Evolutionary conservation across 805 yeast genomes (phyloP).

Genomic region (Pichia cephalocereana): DNA sequence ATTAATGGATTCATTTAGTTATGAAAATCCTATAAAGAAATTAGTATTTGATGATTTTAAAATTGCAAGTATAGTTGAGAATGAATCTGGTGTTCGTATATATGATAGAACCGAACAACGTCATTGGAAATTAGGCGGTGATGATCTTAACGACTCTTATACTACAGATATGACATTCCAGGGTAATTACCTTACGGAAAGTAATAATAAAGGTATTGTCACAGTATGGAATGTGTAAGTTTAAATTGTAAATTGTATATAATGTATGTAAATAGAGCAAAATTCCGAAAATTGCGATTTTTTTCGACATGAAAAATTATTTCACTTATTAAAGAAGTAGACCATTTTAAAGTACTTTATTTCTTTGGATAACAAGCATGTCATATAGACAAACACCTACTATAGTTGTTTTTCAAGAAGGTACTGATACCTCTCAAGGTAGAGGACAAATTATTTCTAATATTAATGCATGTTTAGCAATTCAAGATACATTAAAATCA

Average conservation of each 20-base stretch:
- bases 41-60: constrained; percentile 51
- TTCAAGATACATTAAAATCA: constrained; percentile 90
- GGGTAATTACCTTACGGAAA: constrained; percentile 61
- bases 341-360: neutral
- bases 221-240: constrained; percentile 50
- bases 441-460: constrained; percentile 91
- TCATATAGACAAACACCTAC: constrained; percentile 94
- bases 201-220: constrained; percentile 49
- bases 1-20: constrained; percentile 51
- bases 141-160: constrained; percentile 6
- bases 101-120: constrained; percentile 46
- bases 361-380: constrained; percentile 33
- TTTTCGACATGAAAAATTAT: neutral
- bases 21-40: constrained; percentile 44
- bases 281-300: neutral
- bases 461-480: constrained; percentile 94
- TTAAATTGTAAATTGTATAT: neutral
- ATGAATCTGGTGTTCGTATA: constrained; percentile 41
- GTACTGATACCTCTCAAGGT: constrained; percentile 96
- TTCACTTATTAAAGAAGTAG: no score
- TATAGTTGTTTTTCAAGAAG: constrained; percentile 95
- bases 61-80: constrained; percentile 39
- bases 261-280: neutral
- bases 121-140: constrained; percentile 46
- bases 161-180: constrained; percentile 27